These are phyloP conservation scores for Alopecurus myosuroides DNA, from an alignment of 176 grass and related monocot species.

Conservation along the genomic window DNA sequence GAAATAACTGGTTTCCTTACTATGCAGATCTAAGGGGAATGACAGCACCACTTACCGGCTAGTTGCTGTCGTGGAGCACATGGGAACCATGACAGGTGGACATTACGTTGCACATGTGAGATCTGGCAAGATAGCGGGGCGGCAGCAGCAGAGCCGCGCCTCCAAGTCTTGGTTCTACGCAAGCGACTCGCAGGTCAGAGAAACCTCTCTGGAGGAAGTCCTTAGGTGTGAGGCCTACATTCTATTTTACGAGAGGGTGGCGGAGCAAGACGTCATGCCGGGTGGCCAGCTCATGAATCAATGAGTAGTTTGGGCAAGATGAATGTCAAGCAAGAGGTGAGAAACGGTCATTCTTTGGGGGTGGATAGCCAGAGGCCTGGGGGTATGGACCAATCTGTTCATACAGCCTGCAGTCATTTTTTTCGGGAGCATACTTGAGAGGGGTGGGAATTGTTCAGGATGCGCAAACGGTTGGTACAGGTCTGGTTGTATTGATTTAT, in stretches of 20 bases:
- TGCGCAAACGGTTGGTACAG: neutral
- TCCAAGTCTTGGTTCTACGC: constrained; percentile 62
- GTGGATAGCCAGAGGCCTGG: neutral
- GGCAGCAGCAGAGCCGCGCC: constrained; percentile 7
- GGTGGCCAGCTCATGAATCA: neutral
- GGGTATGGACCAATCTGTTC: constrained; percentile 15
- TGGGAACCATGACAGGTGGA: constrained; percentile 59
- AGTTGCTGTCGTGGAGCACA: constrained; percentile 75
- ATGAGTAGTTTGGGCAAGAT: constrained; percentile 10
- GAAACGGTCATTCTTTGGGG: neutral
- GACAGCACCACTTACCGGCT: constrained; percentile 51
- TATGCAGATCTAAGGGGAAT: constrained; percentile 55
- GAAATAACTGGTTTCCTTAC: constrained; percentile 11
- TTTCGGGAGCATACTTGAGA: constrained; percentile 7
- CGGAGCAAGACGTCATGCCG: neutral
- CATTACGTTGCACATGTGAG: constrained; percentile 83
- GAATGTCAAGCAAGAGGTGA: neutral
- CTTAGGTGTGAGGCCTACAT: constrained; percentile 63
- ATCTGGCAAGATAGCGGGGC: constrained; percentile 42
- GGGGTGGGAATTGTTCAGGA: constrained; percentile 9
- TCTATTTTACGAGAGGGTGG: constrained; percentile 62
- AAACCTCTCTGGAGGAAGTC: constrained; percentile 55
- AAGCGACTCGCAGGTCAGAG: constrained; percentile 51
- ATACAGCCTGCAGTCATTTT: constrained; percentile 15
- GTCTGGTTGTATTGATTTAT: neutral